Percentiles rank a stretch among this genome's conserved stretches.
Evolutionary conservation across 1,284 basidiomycete species (phyloP).

Genomic region (Rhodotorula sp.): DNA sequence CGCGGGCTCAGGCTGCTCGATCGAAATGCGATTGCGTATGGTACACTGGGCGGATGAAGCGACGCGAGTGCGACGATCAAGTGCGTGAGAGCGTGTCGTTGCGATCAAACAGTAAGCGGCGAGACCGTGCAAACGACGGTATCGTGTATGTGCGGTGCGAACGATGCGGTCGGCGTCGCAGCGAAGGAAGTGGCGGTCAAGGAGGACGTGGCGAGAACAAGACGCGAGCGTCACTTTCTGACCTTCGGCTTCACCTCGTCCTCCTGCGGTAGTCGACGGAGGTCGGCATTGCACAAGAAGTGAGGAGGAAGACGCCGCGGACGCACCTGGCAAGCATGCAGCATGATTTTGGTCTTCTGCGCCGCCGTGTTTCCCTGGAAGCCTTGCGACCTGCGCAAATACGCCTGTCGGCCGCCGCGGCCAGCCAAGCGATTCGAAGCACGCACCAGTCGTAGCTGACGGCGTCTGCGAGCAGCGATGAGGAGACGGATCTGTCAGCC

Average conservation of each 20-base stretch:
- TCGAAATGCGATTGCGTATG: too few species aligned
- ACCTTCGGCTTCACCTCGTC: slow-evolving; percentile 17
- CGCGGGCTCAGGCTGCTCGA: too few species aligned
- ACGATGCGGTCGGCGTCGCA: too few species aligned
- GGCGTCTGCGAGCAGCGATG: slow-evolving; percentile 5
- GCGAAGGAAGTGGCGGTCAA: too few species aligned
- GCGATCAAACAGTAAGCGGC: too few species aligned
- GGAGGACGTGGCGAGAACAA: too few species aligned
- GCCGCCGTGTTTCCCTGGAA: neutral
- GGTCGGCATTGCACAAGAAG: neutral
- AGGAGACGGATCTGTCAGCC: neutral
- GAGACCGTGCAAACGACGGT: too few species aligned
- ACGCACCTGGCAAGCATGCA: slow-evolving; percentile 4
- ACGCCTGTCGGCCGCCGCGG: neutral
- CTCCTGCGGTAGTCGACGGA: neutral
- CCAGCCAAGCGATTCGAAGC: neutral
- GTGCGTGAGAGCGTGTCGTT: too few species aligned
- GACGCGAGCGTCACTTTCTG: neutral
- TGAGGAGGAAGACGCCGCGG: neutral
- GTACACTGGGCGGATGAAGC: too few species aligned
- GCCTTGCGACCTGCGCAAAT: slow-evolving; percentile 10
- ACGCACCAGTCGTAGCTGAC: slow-evolving; percentile 24
- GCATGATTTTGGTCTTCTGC: slow-evolving; percentile 15
- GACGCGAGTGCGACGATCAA: too few species aligned
- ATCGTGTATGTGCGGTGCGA: too few species aligned